phyloP scores from a whole-genome alignment of 148 eudicot species.

The Talinum fruticosum region DNA sequence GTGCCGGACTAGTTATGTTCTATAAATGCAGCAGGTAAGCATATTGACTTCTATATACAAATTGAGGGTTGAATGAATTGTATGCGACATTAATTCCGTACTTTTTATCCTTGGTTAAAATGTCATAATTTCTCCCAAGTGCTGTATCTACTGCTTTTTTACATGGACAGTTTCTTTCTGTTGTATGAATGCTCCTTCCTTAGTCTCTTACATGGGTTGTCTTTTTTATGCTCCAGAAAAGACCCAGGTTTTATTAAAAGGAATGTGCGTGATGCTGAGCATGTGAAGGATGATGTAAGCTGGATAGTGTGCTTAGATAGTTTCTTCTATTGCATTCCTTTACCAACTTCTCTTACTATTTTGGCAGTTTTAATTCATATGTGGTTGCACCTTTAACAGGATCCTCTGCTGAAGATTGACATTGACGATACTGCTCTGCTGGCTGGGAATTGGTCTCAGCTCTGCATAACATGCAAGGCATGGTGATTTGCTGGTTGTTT shows the following conservation, averaged over 20 bases:
- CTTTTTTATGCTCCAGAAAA: conserved; percentile 53
- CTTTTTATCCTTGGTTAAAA: background rate
- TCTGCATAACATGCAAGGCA: conserved; percentile 97
- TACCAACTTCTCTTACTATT: background rate
- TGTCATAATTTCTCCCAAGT: background rate
- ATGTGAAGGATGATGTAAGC: conserved; percentile 96
- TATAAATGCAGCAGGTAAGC: conserved; percentile 91
- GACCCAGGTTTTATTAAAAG: conserved; percentile 92
- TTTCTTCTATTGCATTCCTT: conserved; percentile 8
- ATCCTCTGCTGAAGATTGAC: conserved; percentile 85
- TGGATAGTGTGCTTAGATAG: conserved; percentile 9
- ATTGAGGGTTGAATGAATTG: background rate
- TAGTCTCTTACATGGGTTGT: conserved; percentile 1
- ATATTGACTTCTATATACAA: background rate
- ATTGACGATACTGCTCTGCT: conserved; percentile 77
- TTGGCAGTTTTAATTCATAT: background rate
- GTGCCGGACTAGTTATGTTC: conserved; percentile 68
- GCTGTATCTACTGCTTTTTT: background rate
- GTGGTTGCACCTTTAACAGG: conserved; percentile 36
- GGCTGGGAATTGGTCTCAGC: conserved; percentile 98
- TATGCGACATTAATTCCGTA: conserved; percentile 1
- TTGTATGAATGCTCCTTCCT: background rate
- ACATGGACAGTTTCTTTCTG: background rate
- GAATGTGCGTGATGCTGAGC: conserved; percentile 75
- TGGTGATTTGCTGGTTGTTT: conserved; percentile 12